Conservation (phyloP, 345 rosid genomes). For the Lepidium aucheri region DNA sequence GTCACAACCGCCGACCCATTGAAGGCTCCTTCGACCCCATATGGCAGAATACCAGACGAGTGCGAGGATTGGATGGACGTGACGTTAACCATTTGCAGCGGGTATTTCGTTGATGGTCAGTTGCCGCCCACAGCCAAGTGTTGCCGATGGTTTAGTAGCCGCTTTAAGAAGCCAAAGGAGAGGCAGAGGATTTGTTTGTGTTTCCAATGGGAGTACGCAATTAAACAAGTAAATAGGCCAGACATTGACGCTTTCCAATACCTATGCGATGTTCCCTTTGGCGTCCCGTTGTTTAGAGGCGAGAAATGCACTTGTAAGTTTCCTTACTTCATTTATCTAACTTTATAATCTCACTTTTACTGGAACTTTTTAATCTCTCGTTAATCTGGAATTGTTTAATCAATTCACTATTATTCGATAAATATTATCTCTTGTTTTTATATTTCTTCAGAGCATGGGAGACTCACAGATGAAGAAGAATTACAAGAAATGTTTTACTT, state of each 20-base stretch:
- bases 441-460: conserved; percentile 1
- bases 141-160: conserved; percentile 22
- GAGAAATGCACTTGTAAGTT: conserved; percentile 13
- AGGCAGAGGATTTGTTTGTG: conserved; percentile 16
- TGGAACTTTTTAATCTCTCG: too few species aligned
- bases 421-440: neutral
- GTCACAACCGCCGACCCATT: too few species aligned
- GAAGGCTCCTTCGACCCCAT: too few species aligned
- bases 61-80: too few species aligned
- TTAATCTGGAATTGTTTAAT: neutral
- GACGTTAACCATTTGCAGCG: too few species aligned
- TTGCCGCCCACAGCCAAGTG: conserved; percentile 16
- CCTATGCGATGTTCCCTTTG: too few species aligned
- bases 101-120: too few species aligned
- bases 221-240: too few species aligned
- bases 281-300: conserved; percentile 14
- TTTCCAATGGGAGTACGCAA: too few species aligned
- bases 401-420: neutral
- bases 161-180: neutral
- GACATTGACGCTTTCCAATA: too few species aligned
- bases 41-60: too few species aligned
- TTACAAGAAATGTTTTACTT: too few species aligned
- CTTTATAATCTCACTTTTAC: neutral
- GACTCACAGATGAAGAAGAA: conserved; percentile 2
- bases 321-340: neutral